Evolutionary conservation across 768 basidiomycete genomes (phyloP), one percentile per base, ranked within the genome.

Genomic region (Boletus bicolor): DNA sequence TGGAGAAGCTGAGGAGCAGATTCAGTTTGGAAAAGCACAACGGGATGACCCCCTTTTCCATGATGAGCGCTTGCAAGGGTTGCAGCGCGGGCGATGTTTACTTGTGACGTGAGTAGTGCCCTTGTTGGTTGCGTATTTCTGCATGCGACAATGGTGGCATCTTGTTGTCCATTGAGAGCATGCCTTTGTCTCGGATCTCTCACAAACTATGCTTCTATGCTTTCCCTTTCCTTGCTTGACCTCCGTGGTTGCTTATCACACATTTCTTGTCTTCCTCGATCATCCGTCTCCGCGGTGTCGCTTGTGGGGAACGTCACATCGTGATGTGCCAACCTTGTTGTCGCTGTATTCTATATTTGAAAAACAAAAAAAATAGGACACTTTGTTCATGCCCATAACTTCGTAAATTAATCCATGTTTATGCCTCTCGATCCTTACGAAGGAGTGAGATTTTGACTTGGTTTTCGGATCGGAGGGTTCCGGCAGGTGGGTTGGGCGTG

Each of bases 1-100:
- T 91, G 62, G 80, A 81, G 66, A 83, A 80, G 71, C 71, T 91
- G 62, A 78, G 76, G 67, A 64, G 69, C 34, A 81, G 84, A 59
- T 71, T 91, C 66, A 75, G 79, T 62, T 65, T 71, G 35, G 75
- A 78, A 55, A 57, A 47, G 55, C 54, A 57, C 21, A 49, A 49
- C 12, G 68, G 60, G 44, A 60, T 43, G 15, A 45, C 36, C 12
- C 55, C 58, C 3, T 70, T 66, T 59, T 63, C 41, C 26, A 60
- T 49, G 62, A 64, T 71, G 28, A 56, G 55, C 58, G 65, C 69
- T 35, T 71, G 70, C 59, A 68, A 66, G 37, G 62, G 70, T 45
- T 73, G 70, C 61, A 49, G 59, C 17, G 58, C 51, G 5, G 44
- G 50, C 11, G 46, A 62, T 35, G 61, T 71, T 37, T 68, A 59